Evolutionary conservation across 352 stramenopile species (phyloP).

Genomic region (Phytophthora pinifolia): DNA sequence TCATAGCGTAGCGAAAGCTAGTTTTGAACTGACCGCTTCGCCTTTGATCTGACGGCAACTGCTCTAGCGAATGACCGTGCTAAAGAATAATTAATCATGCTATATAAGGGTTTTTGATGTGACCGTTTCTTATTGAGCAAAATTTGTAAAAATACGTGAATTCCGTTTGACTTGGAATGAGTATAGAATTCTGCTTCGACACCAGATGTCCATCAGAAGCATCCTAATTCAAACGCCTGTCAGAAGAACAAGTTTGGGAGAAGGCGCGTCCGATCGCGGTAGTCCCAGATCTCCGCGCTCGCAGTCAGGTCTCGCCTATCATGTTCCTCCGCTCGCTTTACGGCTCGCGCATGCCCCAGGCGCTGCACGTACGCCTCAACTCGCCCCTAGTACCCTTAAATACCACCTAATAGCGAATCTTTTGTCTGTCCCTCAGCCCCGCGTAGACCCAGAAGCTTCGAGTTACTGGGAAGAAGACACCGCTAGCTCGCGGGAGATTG

Average conservation of each 20-base stretch:
- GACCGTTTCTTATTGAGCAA: not conserved
- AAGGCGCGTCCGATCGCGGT: conserved; percentile 17
- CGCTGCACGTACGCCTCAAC: conserved; percentile 55
- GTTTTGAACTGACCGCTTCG: too few species aligned
- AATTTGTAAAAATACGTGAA: conserved; percentile 8
- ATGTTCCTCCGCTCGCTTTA: conserved; percentile 86
- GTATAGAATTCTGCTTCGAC: not conserved
- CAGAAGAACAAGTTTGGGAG: conserved; percentile 21
- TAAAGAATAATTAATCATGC: too few species aligned
- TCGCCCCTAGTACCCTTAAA: not conserved
- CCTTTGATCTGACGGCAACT: too few species aligned
- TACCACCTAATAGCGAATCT: not conserved
- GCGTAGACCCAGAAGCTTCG: conserved; percentile 60
- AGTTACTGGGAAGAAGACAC: conserved; percentile 85
- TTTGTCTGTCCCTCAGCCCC: conserved; percentile 40
- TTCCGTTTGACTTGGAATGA: conserved; percentile 5
- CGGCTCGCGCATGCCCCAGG: conserved; percentile 74
- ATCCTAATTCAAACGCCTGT: conserved; percentile 10
- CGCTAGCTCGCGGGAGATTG: conserved; percentile 60
- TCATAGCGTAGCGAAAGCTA: too few species aligned
- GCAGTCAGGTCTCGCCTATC: conserved; percentile 7
- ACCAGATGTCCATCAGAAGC: conserved; percentile 9
- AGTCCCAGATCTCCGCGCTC: conserved; percentile 1
- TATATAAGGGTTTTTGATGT: not conserved
- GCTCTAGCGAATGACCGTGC: too few species aligned